These are phyloP conservation scores for Perilla frutescens DNA, from an alignment of 257 asterid species.

Conservation along the genomic window DNA sequence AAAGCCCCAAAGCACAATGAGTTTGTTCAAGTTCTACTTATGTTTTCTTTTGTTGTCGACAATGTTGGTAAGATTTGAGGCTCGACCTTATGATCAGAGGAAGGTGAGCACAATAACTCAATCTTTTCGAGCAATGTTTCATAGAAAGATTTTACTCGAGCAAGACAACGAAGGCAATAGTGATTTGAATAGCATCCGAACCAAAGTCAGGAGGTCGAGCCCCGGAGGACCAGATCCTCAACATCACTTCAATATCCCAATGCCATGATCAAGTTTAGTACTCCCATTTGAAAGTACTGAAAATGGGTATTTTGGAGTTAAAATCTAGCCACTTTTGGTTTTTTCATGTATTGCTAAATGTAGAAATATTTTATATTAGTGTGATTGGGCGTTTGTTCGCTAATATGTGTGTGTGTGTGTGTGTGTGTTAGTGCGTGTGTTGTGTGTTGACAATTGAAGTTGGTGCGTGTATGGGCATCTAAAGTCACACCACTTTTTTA, in stretches of 20 bases:
- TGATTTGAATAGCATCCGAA: not conserved
- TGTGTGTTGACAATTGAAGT: not conserved
- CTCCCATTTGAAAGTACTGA: not conserved
- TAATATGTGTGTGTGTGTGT: not conserved
- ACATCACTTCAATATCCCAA: slow-evolving; percentile 43
- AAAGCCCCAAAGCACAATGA: slow-evolving; percentile 25
- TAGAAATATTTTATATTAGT: not conserved
- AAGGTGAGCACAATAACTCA: not conserved
- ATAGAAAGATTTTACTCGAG: slow-evolving; percentile 29
- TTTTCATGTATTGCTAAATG: not conserved
- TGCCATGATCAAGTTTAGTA: not conserved
- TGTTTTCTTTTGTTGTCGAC: slow-evolving; percentile 38
- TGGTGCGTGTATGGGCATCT: not conserved
- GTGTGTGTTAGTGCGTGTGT: not conserved
- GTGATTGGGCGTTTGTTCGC: not conserved
- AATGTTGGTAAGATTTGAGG: slow-evolving; percentile 31
- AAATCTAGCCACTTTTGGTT: not conserved
- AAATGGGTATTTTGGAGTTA: not conserved
- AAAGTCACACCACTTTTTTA: slow-evolving; percentile 12
- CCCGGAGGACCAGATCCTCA: slow-evolving; percentile 67
- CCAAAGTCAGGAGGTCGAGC: slow-evolving; percentile 34
- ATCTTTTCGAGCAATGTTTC: slow-evolving; percentile 41
- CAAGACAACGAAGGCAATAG: slow-evolving; percentile 5
- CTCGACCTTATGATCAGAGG: slow-evolving; percentile 20
- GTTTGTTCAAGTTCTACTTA: slow-evolving; percentile 35